Evolutionary conservation across 768 basidiomycete species (phyloP).

Genomic region (Phaeotremella fagi): DNA sequence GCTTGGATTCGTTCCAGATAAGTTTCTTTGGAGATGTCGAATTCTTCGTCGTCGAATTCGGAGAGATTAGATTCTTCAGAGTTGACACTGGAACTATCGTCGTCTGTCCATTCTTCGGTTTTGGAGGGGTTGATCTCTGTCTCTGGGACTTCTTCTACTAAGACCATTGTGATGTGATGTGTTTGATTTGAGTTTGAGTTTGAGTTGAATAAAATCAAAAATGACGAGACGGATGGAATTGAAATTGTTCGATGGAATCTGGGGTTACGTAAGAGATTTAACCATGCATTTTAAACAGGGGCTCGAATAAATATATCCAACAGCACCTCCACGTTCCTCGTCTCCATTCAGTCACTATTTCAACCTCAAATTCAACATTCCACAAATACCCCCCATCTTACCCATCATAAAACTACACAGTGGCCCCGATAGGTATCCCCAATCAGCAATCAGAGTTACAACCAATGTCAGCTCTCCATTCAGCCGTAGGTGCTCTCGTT

Average conservation of each 20-base stretch:
- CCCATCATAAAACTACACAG: too few relatives aligned
- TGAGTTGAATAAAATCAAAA: too few relatives aligned
- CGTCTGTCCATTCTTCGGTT: slow-evolving; percentile 48
- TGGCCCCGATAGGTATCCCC: too few relatives aligned
- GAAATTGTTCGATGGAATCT: too few relatives aligned
- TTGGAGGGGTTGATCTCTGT: slow-evolving; percentile 1
- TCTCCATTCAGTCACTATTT: too few relatives aligned
- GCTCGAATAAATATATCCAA: too few relatives aligned
- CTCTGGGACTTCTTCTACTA: slow-evolving; percentile 68
- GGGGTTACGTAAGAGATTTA: neutral
- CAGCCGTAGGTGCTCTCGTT: slow-evolving; percentile 6
- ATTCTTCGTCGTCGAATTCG: slow-evolving; percentile 55
- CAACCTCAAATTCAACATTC: neutral
- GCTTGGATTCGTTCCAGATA: slow-evolving; percentile 81
- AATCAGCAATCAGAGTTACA: too few relatives aligned
- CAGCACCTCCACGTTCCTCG: too few relatives aligned
- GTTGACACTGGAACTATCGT: slow-evolving; percentile 54
- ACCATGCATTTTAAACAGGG: too few relatives aligned
- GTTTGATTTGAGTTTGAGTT: too few relatives aligned
- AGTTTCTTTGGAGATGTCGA: slow-evolving; percentile 65
- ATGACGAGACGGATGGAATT: too few relatives aligned
- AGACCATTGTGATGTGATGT: slow-evolving; percentile 85
- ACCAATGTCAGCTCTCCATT: slow-evolving; percentile 18
- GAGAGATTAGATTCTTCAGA: slow-evolving; percentile 57
- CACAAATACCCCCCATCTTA: neutral